A percentile compares a stretch with the other conserved stretches of the same genome.
Conservation (phyloP, 2,329 filamentous ascomycete species). For the Paecilomyces sp. region DNA sequence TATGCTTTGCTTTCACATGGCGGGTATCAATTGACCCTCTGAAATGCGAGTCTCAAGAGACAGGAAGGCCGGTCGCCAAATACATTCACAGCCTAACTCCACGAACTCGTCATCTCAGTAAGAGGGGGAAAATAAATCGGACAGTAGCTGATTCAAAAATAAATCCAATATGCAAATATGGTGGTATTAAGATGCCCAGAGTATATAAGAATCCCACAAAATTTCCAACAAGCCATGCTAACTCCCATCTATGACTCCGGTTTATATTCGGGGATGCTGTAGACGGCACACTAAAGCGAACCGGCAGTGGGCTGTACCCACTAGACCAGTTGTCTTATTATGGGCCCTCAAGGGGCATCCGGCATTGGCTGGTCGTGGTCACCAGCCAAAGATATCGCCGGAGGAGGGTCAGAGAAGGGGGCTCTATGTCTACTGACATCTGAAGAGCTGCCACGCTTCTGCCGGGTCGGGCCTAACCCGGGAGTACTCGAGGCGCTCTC, state of each 20-base stretch:
- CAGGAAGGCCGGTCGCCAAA: background rate
- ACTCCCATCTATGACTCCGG: background rate
- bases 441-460: constrained; percentile 8
- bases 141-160: background rate
- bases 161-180: background rate
- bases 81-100: constrained; percentile 11
- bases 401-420: constrained; percentile 25
- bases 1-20: constrained; percentile 1
- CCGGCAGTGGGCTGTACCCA: background rate
- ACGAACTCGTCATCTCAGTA: background rate
- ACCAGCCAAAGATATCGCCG: constrained; percentile 15
- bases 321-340: background rate
- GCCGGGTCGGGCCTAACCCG: constrained; percentile 13
- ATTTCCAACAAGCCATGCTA: background rate
- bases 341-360: constrained; percentile 16
- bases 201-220: background rate
- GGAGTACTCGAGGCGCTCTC: constrained; percentile 28
- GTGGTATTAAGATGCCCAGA: background rate
- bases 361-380: constrained; percentile 28
- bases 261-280: background rate
- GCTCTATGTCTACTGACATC: constrained; percentile 12
- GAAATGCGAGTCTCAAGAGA: constrained; percentile 2
- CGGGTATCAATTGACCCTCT: constrained; percentile 11
- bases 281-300: background rate
- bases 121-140: background rate